Conservation (phyloP, 306 rosid genomes). For the Quercus berberidifolia region DNA sequence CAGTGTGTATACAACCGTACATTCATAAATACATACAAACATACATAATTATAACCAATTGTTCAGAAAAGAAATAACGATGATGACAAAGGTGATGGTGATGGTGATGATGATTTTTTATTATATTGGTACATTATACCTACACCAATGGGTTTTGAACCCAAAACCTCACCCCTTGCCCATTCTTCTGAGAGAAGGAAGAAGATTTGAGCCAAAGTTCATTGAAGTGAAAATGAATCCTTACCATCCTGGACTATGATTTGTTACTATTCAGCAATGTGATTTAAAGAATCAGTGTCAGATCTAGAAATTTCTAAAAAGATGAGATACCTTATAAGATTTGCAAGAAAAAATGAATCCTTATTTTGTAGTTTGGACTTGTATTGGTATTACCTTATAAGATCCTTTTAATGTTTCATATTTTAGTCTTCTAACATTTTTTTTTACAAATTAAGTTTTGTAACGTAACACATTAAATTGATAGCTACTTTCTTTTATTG, state of each 20-base stretch:
- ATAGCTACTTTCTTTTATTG: no score
- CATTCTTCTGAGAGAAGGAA: no score
- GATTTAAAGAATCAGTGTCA: not conserved
- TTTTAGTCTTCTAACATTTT: not conserved
- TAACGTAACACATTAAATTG: not conserved
- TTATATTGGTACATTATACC: no score
- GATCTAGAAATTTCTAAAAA: no score
- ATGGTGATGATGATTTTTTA: no score
- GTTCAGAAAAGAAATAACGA: not conserved
- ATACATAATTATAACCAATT: not conserved
- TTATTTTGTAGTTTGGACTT: not conserved
- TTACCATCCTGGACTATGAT: no score
- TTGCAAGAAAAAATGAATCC: not conserved
- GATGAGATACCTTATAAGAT: not conserved
- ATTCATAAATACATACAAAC: no score
- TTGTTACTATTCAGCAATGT: not conserved
- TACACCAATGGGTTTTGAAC: no score
- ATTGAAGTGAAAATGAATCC: no score
- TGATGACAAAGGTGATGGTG: not conserved
- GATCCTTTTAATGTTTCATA: not conserved
- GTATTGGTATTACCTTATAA: not conserved
- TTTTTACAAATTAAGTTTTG: not conserved
- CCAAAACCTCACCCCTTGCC: no score
- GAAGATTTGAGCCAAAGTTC: no score
- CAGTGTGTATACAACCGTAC: no score